Evolutionary conservation across 345 rosid species (phyloP), one percentile per base, ranked within the genome.

Genomic region (Eucalyptus rudis): DNA sequence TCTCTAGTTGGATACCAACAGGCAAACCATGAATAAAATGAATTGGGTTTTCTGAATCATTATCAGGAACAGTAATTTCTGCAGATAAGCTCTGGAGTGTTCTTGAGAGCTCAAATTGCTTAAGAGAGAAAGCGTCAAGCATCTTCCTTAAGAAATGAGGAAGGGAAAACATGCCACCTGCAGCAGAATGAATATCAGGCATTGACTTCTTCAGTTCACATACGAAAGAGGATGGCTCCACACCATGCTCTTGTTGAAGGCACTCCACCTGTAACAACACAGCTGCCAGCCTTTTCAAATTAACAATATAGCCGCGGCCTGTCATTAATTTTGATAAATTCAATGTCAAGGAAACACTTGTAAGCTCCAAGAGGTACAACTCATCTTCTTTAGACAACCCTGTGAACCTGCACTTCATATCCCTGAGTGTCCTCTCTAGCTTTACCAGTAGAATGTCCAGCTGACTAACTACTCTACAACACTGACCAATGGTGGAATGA

Each of bases 21-120:
- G 98, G 98, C 64, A 97, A 90, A 87, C 98, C 98, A 5, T 95
- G 79, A 86, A 97, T 92, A 89, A 95, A 97, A 85, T 89, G 87
- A 68, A 95, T 89, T 33, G 98, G 99, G 81, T 90, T 95, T 90
- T 93, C 96, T 27, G 95, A 94, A 93, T 93, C 91, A 92, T 95
- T 96, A 90, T 90, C 93, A 64, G 90, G 98, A 91, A 95, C 92
- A 87, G 92, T 90, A 40, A 97, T 86, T 92, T 95, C 94, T 29
- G 95, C 97, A 59, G 89, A 87, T 90, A 95, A 29, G 68, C 91
- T 92, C 87, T 84, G 90, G 56, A 95, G 90, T 83, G 87, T 92
- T 88, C 92, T 54, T 27, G 89, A 86, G 58, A 95, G 88, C 33
- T 79, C 91, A 86, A 93, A 91, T 94, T 92, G 93, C 91, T 92